Conservation (phyloP, 2,329 filamentous ascomycete species). For the Penicillium brasilianum region DNA sequence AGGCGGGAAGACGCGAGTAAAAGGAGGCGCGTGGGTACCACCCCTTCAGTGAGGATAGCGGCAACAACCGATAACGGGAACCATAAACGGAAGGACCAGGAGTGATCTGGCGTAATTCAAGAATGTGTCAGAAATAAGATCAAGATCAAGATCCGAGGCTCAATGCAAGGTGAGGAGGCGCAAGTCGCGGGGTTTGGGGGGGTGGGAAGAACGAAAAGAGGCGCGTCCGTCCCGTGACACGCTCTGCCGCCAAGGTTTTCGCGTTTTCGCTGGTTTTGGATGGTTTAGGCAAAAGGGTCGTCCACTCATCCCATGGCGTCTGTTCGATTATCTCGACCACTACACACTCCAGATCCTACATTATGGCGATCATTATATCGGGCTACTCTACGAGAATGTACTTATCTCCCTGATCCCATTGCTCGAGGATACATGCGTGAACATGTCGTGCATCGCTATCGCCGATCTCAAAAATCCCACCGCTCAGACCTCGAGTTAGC, state of each 20-base stretch:
- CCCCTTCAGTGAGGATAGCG: constrained; percentile 31
- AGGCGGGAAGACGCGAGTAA: constrained; percentile 35
- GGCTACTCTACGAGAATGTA: constrained; percentile 62
- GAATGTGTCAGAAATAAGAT: constrained; percentile 20
- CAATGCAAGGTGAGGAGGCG: constrained; percentile 25
- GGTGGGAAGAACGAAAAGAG: constrained; percentile 21
- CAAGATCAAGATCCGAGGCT: constrained; percentile 18
- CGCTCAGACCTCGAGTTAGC: constrained; percentile 26
- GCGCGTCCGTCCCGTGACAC: constrained; percentile 35
- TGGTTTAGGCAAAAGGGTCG: not conserved
- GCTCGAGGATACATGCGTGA: constrained; percentile 57
- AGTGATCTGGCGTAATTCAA: constrained; percentile 7
- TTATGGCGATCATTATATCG: constrained; percentile 58
- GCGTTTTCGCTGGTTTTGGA: constrained; percentile 31
- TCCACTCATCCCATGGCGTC: constrained; percentile 27
- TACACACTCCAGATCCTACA: constrained; percentile 10
- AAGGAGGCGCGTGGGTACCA: constrained; percentile 41
- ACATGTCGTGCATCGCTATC: constrained; percentile 45
- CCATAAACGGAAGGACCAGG: constrained; percentile 20
- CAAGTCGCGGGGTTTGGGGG: constrained; percentile 31
- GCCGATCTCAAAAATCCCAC: constrained; percentile 17
- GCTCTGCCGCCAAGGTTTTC: constrained; percentile 31
- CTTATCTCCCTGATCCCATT: constrained; percentile 64
- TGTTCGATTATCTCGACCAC: constrained; percentile 21
- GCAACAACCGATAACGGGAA: constrained; percentile 23